Percentiles rank a stretch among this genome's conserved stretches.
Conservation (phyloP, 2,329 filamentous ascomycete species). For the Grosmannia clavigera region DNA sequence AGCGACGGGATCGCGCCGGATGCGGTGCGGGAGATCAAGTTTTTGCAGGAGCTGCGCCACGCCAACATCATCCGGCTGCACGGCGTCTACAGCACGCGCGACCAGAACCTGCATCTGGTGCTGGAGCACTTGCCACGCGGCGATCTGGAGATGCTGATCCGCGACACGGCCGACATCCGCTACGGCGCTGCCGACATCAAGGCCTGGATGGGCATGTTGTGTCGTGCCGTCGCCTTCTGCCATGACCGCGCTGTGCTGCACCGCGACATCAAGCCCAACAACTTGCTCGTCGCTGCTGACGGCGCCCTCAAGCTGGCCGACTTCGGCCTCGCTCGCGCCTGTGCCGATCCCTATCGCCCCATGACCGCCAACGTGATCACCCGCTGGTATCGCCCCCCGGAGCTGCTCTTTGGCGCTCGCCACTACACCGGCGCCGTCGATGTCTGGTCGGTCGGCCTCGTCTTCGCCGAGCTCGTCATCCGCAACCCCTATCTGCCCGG, state of each 20-base stretch:
- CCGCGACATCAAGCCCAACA: conserved; percentile 98
- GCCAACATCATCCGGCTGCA: conserved; percentile 91
- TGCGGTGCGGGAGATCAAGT: conserved; percentile 89
- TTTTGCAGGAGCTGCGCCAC: conserved; percentile 85
- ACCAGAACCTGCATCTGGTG: conserved; percentile 92
- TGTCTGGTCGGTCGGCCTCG: conserved; percentile 84
- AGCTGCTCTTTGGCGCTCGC: conserved; percentile 79
- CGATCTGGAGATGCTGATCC: conserved; percentile 88
- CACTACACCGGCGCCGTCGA: conserved; percentile 89
- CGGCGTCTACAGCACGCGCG: conserved; percentile 88
- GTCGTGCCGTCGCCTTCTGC: conserved; percentile 87
- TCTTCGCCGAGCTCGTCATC: conserved; percentile 83
- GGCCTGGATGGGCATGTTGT: conserved; percentile 97
- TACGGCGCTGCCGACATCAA: conserved; percentile 90
- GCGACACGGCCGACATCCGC: conserved; percentile 62
- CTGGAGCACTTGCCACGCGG: conserved; percentile 89
- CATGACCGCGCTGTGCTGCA: conserved; percentile 90
- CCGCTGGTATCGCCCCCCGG: conserved; percentile 89
- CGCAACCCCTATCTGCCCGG: conserved; percentile 75
- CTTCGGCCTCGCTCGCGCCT: conserved; percentile 86
- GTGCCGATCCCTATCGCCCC: conserved; percentile 72
- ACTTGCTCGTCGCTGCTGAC: conserved; percentile 84
- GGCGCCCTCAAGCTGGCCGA: conserved; percentile 93
- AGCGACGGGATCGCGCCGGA: conserved; percentile 88
- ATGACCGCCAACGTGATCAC: conserved; percentile 97